These are phyloP conservation scores for Priceomyces melissophilus DNA, from an alignment of 805 yeast genomes.

Conservation along the genomic window DNA sequence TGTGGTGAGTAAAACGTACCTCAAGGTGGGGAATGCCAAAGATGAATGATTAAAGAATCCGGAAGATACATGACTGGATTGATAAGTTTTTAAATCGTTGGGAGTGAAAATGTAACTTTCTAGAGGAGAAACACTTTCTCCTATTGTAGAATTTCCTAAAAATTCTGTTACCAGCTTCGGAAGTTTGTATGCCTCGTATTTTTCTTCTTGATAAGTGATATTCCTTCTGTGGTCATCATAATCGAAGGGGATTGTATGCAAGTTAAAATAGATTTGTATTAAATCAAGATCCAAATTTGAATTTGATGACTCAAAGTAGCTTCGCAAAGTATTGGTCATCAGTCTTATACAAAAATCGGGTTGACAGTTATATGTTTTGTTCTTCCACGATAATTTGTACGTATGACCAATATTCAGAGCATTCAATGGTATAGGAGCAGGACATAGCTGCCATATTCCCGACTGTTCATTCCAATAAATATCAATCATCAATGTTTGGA, in stretches of 20 bases:
- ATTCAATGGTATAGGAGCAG: slow-evolving; percentile 38
- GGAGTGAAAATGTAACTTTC: slow-evolving; percentile 27
- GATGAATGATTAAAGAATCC: slow-evolving; percentile 20
- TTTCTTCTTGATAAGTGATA: no score
- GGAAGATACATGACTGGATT: not conserved
- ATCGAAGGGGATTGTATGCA: slow-evolving; percentile 15
- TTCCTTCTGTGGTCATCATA: no score
- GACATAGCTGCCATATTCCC: slow-evolving; percentile 52
- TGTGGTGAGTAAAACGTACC: slow-evolving; percentile 22
- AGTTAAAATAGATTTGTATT: slow-evolving; percentile 27
- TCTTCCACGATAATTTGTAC: slow-evolving; percentile 24
- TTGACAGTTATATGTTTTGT: slow-evolving; percentile 23
- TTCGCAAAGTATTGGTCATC: slow-evolving; percentile 17
- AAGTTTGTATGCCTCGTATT: not conserved
- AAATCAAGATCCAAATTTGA: slow-evolving; percentile 31
- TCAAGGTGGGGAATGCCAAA: slow-evolving; percentile 23
- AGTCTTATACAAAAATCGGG: slow-evolving; percentile 22
- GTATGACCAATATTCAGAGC: slow-evolving; percentile 11
- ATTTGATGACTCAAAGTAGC: slow-evolving; percentile 24
- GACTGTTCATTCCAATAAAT: slow-evolving; percentile 51
- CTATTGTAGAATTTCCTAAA: slow-evolving; percentile 28
- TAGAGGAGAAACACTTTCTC: slow-evolving; percentile 18
- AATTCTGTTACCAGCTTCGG: slow-evolving; percentile 5
- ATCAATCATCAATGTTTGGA: slow-evolving; percentile 48
- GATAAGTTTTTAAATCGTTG: slow-evolving; percentile 11